Evolutionary conservation across 2,329 filamentous ascomycete species (phyloP).

Genomic region (Zymoseptoria ardabiliae): DNA sequence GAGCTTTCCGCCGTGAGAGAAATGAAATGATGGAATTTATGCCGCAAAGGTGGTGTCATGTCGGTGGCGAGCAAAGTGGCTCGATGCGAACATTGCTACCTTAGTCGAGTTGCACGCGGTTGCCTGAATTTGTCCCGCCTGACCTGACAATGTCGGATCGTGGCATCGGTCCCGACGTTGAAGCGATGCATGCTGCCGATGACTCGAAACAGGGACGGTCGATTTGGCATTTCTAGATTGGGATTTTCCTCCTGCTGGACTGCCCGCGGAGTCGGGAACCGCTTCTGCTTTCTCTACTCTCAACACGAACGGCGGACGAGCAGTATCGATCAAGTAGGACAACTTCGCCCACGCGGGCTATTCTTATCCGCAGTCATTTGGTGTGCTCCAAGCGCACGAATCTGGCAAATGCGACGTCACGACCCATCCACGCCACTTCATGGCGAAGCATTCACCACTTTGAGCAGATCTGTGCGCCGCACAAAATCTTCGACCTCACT

Average conservation of each 20-base stretch:
- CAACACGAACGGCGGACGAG: not conserved
- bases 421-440: not conserved
- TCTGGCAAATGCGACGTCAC: not conserved
- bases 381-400: not conserved
- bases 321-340: not conserved
- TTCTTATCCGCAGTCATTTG: not conserved
- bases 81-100: not conserved
- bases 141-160: not conserved
- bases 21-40: not conserved
- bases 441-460: not conserved
- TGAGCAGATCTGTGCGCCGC: not conserved
- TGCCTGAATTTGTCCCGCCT: not conserved
- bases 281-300: not conserved
- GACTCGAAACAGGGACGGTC: not conserved
- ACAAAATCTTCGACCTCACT: not conserved
- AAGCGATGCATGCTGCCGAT: not conserved
- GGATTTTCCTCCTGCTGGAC: not conserved
- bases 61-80: not conserved
- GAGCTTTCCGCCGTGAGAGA: not conserved
- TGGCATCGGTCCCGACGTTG: not conserved
- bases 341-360: not conserved
- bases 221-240: not conserved
- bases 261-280: not conserved
- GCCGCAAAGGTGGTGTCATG: not conserved
- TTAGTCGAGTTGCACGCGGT: not conserved